Conservation (phyloP, 805 yeast genomes). For the Wickerhamomyces chambardii region DNA sequence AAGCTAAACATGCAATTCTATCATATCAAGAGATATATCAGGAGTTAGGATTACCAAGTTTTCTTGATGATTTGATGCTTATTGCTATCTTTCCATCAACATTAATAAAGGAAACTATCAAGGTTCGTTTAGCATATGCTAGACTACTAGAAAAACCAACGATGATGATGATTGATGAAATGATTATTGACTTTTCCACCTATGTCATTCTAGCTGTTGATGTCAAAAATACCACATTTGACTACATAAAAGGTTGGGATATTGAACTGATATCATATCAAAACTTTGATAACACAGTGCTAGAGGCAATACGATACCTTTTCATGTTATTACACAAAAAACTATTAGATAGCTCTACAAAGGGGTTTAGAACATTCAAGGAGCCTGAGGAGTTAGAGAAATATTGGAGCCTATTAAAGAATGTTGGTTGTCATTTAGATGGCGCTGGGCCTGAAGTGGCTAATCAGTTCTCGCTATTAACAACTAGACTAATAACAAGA, state of each 20-base stretch:
- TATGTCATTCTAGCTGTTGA: slow-evolving; percentile 71
- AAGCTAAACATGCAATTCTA: slow-evolving; percentile 67
- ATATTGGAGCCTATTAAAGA: slow-evolving; percentile 72
- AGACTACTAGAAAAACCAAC: slow-evolving; percentile 76
- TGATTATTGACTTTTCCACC: slow-evolving; percentile 74
- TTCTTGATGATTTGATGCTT: slow-evolving; percentile 52
- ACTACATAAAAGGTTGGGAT: slow-evolving; percentile 60
- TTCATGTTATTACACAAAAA: slow-evolving; percentile 67
- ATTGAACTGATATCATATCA: slow-evolving; percentile 56
- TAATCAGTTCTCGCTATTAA: slow-evolving; percentile 57
- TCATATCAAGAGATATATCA: slow-evolving; percentile 54
- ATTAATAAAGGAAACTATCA: slow-evolving; percentile 70
- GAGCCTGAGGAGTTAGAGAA: slow-evolving; percentile 86
- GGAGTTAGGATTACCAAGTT: slow-evolving; percentile 65
- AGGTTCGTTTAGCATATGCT: slow-evolving; percentile 69
- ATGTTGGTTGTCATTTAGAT: slow-evolving; percentile 69
- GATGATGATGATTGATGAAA: slow-evolving; percentile 93
- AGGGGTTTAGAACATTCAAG: slow-evolving; percentile 73
- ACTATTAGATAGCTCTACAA: slow-evolving; percentile 64
- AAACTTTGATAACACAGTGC: slow-evolving; percentile 54
- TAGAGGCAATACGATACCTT: slow-evolving; percentile 67
- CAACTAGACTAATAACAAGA: slow-evolving; percentile 59
- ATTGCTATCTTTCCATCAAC: slow-evolving; percentile 71
- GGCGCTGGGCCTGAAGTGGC: slow-evolving; percentile 80
- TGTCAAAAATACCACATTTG: slow-evolving; percentile 57